These are phyloP conservation scores for Mycena epipterygia DNA, from an alignment of 768 basidiomycete species.

Conservation along the genomic window DNA sequence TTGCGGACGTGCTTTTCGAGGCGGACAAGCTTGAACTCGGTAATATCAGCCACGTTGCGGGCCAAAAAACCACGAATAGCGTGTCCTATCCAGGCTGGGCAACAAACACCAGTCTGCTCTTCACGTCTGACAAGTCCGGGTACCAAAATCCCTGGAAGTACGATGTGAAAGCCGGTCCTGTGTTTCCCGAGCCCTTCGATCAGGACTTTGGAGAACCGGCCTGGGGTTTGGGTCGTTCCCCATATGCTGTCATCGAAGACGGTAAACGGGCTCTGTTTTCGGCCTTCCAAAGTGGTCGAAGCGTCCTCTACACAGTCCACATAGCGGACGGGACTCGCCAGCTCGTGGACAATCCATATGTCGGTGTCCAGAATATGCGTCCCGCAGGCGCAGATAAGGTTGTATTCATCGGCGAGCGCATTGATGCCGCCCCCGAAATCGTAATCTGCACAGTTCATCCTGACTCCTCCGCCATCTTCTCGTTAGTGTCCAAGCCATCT, in stretches of 20 bases:
- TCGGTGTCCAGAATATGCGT: constrained; percentile 53
- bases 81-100: constrained; percentile 75
- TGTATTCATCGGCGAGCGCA: constrained; percentile 61
- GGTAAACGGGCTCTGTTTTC: constrained; percentile 53
- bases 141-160: constrained; percentile 79
- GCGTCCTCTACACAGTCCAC: constrained; percentile 56
- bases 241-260: constrained; percentile 61
- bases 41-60: constrained; percentile 62
- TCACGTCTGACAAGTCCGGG: constrained; percentile 75
- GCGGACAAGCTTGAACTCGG: constrained; percentile 49
- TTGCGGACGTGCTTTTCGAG: constrained; percentile 60
- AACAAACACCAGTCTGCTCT: constrained; percentile 67
- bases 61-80: constrained; percentile 61
- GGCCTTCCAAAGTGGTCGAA: constrained; percentile 57
- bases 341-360: constrained; percentile 58
- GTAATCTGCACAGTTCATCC: constrained; percentile 51
- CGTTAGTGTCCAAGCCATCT: constrained; percentile 38
- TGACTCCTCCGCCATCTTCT: constrained; percentile 33
- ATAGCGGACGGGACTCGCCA: constrained; percentile 45
- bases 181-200: constrained; percentile 59
- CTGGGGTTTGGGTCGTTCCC: constrained; percentile 67
- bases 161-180: constrained; percentile 49
- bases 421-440: constrained; percentile 53
- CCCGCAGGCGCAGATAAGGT: constrained; percentile 47
- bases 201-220: constrained; percentile 73